Conservation (phyloP, 495 filamentous ascomycete genomes). For the Trypethelium eluteriae region DNA sequence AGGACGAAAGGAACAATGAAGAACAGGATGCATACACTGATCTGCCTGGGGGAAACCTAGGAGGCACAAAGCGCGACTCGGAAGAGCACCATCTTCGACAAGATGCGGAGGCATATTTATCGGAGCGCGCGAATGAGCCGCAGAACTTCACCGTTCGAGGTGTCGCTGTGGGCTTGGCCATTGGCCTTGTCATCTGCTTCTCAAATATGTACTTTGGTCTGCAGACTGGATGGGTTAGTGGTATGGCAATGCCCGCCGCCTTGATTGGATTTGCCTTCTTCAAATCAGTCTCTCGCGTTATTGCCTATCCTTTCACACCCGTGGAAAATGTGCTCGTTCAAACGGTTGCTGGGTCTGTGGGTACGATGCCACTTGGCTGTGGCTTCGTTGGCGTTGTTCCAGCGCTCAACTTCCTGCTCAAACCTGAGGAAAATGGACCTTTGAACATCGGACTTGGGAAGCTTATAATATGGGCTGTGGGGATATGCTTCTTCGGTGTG, state of each 20-base stretch:
- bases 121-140: conserved; percentile 27
- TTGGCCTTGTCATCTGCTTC: conserved; percentile 85
- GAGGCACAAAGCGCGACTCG: conserved; percentile 3
- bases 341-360: conserved; percentile 89
- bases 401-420: conserved; percentile 79
- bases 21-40: neutral
- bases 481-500: conserved; percentile 90
- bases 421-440: conserved; percentile 32
- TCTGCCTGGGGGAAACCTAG: neutral
- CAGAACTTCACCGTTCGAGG: conserved; percentile 78
- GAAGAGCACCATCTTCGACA: neutral
- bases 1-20: neutral
- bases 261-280: conserved; percentile 97
- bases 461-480: conserved; percentile 79
- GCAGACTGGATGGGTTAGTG: conserved; percentile 86
- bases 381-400: conserved; percentile 93
- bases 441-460: conserved; percentile 63
- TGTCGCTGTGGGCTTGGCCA: conserved; percentile 67
- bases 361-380: conserved; percentile 93
- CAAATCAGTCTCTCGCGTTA: conserved; percentile 37
- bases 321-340: conserved; percentile 98
- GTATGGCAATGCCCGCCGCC: conserved; percentile 87
- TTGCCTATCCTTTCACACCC: conserved; percentile 68
- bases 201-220: conserved; percentile 97
- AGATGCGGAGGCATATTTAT: conserved; percentile 16